phyloP scores from a whole-genome alignment of 305 asterid genomes.

The Coffea humblotiana region DNA sequence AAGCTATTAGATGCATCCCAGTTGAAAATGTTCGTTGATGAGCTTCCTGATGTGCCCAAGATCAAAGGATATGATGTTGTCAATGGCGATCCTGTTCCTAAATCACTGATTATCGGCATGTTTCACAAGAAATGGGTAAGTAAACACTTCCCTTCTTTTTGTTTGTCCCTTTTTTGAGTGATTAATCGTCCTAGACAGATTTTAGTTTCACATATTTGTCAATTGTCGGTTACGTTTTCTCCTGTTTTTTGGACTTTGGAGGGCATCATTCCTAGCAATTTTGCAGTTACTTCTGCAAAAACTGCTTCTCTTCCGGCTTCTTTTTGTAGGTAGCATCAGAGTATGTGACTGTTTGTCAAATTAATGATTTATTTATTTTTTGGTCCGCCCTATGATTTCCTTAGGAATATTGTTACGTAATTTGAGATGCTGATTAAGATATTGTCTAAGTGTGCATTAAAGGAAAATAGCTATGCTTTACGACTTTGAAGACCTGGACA shows the following conservation, averaged over 20 bases:
- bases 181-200: background rate
- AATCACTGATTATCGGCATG: slow-evolving; percentile 62
- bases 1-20: slow-evolving; percentile 38
- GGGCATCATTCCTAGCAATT: background rate
- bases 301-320: background rate
- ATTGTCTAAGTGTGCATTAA: too few relatives aligned
- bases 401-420: too few relatives aligned
- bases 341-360: background rate
- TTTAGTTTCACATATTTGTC: background rate
- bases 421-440: too few relatives aligned
- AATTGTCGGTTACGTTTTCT: background rate
- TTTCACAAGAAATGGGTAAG: slow-evolving; percentile 74
- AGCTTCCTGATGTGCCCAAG: slow-evolving; percentile 67
- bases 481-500: too few relatives aligned
- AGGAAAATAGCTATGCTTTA: too few relatives aligned
- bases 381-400: background rate
- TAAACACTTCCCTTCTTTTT: background rate
- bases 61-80: slow-evolving; percentile 49
- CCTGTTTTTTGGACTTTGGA: too few relatives aligned
- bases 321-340: background rate
- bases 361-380: too few relatives aligned
- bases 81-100: slow-evolving; percentile 37
- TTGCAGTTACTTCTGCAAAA: background rate
- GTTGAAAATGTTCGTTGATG: slow-evolving; percentile 69
- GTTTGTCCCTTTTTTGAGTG: background rate